These are phyloP conservation scores for Tulasnella sp. DNA, from an alignment of 768 basidiomycete species.

Conservation along the genomic window DNA sequence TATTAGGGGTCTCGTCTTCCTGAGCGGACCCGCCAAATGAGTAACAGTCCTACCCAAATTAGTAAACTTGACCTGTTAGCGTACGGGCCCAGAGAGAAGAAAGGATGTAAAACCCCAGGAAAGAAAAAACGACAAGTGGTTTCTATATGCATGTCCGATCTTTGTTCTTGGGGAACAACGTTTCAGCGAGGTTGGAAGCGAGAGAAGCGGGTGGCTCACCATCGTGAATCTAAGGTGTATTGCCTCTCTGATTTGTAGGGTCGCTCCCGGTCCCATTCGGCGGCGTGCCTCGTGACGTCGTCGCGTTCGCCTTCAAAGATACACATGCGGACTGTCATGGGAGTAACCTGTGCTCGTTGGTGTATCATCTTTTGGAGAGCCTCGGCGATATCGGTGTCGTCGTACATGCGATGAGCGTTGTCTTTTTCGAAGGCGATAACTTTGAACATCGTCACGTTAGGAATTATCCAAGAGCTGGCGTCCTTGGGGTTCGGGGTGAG, in stretches of 20 bases:
- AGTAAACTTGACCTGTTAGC: too few relatives aligned
- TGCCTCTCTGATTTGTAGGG: constrained; percentile 6
- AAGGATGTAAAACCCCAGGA: too few relatives aligned
- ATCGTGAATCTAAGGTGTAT: neutral
- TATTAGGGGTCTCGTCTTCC: too few relatives aligned
- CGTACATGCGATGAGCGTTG: constrained; percentile 13
- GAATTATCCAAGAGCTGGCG: neutral
- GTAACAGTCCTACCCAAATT: too few relatives aligned
- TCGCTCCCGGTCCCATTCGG: constrained; percentile 6
- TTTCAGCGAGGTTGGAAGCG: too few relatives aligned
- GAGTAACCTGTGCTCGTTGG: neutral
- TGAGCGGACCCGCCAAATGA: too few relatives aligned
- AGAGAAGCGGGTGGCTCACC: too few relatives aligned
- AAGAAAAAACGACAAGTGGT: too few relatives aligned
- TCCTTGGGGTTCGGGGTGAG: neutral
- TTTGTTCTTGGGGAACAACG: too few relatives aligned
- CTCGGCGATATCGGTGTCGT: constrained; percentile 7
- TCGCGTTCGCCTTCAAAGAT: constrained; percentile 12
- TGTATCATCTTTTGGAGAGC: constrained; percentile 1
- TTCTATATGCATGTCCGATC: too few relatives aligned
- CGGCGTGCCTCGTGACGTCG: constrained; percentile 11
- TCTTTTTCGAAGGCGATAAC: constrained; percentile 16
- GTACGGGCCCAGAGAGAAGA: too few relatives aligned
- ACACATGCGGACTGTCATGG: constrained; percentile 12
- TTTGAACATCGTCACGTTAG: neutral